Base-by-base conservation (phyloP, 1,139 yeast genomes). In the Geotrichum citri-aurantii region DNA sequence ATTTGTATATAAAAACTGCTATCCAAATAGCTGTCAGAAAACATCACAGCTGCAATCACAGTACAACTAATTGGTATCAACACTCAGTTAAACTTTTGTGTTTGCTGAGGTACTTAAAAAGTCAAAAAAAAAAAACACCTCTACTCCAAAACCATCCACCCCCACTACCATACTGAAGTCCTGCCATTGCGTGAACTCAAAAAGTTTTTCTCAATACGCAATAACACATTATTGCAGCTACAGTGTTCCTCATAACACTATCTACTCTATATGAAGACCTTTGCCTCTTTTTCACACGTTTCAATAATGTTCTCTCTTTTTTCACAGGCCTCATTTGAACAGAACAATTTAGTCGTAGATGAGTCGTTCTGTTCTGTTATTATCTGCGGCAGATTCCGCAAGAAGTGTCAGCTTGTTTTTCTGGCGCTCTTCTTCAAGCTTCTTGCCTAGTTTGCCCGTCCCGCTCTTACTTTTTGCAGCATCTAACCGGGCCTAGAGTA, bases 381-480 rank as follows among this genome's bases (percentile, higher is more conserved):
- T 44, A 26, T 52, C 50, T 42, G 42, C 50, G 11, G 57, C 56
- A 8, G 58, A 40, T 21, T 58, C 61, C n/a, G 44, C 31, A 21
- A 58, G 29, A 23, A 58, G 31, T 2, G 56, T 27, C 17, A 51
- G 52, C 42, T 49, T 24, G 21, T 42, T 54, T 54, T 59, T 59
- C 12, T 26, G 44, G 14, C 55, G 52, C 19, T 59, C 62, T 24
- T 54, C 58, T 17, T 44, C 59, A 33, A 59, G 49, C 29, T 59
- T 55, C 27, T 57, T 57, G 40, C 60, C 58, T 14, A 59, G 53
- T 44, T 59, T 57, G 2, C 60, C 59, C 4, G 52, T 52, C 7
- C 49, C 54, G 11, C 24, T 23, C 17, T 52, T 52, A 19, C 51
- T 29, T 48, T 59, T 55, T 12, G 52, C 12, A n/a, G 46, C 48